A percentile compares a stretch with the other conserved stretches of the same genome.
Conservation (phyloP, 176 grass and related monocot genomes). For the Panicum miliaceum region DNA sequence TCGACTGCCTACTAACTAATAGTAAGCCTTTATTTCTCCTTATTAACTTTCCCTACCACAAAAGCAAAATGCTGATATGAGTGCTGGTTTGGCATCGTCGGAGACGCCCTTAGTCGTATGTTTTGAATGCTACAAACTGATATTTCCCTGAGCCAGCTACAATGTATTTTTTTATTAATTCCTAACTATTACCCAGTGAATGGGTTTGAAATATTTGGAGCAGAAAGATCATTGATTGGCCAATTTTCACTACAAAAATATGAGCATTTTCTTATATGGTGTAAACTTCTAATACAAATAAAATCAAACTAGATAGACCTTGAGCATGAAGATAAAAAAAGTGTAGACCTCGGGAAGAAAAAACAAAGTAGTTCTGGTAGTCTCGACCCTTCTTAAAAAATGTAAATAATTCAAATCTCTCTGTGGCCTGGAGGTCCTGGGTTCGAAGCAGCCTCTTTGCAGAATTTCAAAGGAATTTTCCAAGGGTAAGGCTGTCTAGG, state of each 20-base stretch:
- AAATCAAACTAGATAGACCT: slow-evolving; percentile 6
- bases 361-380: slow-evolving; percentile 8
- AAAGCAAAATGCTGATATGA: no score
- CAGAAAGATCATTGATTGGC: slow-evolving; percentile 16
- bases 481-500: no score
- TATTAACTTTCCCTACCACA: no score
- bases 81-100: no score
- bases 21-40: no score
- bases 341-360: neutral
- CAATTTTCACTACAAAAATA: slow-evolving; percentile 31
- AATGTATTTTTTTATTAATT: slow-evolving; percentile 32
- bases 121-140: slow-evolving; percentile 16
- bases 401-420: neutral
- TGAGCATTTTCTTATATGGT: slow-evolving; percentile 3
- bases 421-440: no score
- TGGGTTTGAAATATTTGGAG: slow-evolving; percentile 5
- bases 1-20: no score
- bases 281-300: neutral
- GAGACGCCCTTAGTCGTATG: neutral
- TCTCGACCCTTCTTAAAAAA: slow-evolving; percentile 16
- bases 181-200: neutral
- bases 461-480: no score
- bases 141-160: slow-evolving; percentile 14
- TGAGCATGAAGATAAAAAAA: slow-evolving; percentile 21
- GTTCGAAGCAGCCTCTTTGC: no score